Conservation (phyloP, 306 rosid genomes). For the Macrotyloma uniflorum region DNA sequence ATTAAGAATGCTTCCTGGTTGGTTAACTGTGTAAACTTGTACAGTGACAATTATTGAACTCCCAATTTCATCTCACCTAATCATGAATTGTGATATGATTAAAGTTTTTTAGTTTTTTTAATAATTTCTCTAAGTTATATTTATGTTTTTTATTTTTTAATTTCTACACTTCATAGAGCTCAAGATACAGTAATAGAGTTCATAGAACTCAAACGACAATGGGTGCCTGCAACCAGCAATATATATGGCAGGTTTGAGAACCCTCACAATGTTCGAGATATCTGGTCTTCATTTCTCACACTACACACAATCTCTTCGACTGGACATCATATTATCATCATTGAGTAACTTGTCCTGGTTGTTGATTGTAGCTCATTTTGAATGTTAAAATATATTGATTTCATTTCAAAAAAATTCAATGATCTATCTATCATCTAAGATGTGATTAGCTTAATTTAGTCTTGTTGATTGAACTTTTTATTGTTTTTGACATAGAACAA, state of each 20-base stretch:
- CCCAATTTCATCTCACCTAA: neutral
- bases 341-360: neutral
- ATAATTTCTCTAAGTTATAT: too few species aligned
- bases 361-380: slow-evolving; percentile 13
- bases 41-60: neutral
- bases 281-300: neutral
- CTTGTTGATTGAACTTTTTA: slow-evolving; percentile 1
- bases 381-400: slow-evolving; percentile 3
- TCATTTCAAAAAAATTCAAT: neutral
- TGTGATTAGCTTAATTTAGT: slow-evolving; percentile 9
- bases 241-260: neutral
- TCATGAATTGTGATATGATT: neutral
- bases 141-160: neutral
- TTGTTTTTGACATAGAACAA: neutral
- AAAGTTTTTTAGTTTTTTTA: neutral
- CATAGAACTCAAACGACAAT: neutral
- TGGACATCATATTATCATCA: slow-evolving; percentile 6
- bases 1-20: too few species aligned
- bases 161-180: neutral
- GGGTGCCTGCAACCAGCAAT: neutral
- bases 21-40: too few species aligned
- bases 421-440: neutral
- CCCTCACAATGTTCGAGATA: too few species aligned
- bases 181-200: neutral
- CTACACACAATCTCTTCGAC: neutral